Conservation (phyloP, 75 land plant species). For the Pinus tabuliformis region DNA sequence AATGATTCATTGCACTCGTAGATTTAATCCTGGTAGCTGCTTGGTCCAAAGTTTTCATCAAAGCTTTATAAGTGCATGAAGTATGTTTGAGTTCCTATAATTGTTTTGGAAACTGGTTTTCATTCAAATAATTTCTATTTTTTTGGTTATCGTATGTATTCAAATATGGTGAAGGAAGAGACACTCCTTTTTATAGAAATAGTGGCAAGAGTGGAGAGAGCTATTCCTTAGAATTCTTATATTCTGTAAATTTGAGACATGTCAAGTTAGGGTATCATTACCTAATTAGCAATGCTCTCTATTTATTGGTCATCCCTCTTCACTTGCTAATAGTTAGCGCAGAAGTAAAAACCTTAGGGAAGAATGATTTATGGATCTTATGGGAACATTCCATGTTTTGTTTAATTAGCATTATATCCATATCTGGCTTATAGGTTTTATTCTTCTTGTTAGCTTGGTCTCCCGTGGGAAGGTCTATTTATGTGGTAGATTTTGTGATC, state of each 20-base stretch:
- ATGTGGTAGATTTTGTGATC: constrained; percentile 67
- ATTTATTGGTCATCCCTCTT: constrained; percentile 58
- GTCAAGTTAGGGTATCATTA: constrained; percentile 92
- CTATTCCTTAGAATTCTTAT: constrained; percentile 78
- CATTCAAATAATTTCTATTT: too few species aligned
- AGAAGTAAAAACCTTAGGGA: constrained; percentile 55
- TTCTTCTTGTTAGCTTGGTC: constrained; percentile 55
- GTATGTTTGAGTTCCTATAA: too few species aligned
- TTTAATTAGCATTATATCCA: constrained; percentile 50
- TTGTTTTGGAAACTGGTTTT: too few species aligned
- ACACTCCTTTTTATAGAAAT: constrained; percentile 67
- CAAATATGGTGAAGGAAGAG: constrained; percentile 40
- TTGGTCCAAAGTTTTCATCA: too few species aligned
- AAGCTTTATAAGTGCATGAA: too few species aligned
- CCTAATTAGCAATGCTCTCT: constrained; percentile 64
- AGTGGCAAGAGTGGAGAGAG: constrained; percentile 45
- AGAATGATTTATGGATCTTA: constrained; percentile 57
- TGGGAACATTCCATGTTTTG: constrained; percentile 66
- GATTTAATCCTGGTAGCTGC: too few species aligned
- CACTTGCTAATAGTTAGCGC: constrained; percentile 64
- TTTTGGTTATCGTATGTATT: not conserved
- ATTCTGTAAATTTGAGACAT: constrained; percentile 87
- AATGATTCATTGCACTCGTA: too few species aligned
- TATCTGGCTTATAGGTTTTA: constrained; percentile 63
- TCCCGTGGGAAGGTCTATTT: constrained; percentile 63